These are phyloP conservation scores for Metarhizium guizhouense DNA, from an alignment of 2,329 filamentous ascomycete genomes.

Conservation along the genomic window DNA sequence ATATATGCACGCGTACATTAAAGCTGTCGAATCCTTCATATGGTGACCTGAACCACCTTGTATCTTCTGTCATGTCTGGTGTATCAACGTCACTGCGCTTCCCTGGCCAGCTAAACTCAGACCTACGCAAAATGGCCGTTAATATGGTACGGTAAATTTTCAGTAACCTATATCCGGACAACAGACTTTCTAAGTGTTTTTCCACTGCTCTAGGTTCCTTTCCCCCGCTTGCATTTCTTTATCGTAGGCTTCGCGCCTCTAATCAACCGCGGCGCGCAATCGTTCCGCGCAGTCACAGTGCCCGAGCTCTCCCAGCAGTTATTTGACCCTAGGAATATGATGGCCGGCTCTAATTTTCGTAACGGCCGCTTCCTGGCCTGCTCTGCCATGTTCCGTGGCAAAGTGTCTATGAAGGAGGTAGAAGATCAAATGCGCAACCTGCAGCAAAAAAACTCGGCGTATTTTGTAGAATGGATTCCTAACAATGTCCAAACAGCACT, in stretches of 20 bases:
- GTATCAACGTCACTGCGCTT: constrained; percentile 98
- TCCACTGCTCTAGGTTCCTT: constrained; percentile 50
- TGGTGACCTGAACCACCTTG: constrained; percentile 98
- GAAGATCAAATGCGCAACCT: constrained; percentile 99
- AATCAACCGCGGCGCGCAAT: constrained; percentile 75
- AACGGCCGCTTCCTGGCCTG: constrained; percentile 34
- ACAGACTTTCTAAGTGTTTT: no score
- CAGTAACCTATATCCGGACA: no score
- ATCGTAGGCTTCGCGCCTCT: constrained; percentile 99
- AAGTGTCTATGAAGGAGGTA: constrained; percentile 99
- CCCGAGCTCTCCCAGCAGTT: constrained; percentile 99
- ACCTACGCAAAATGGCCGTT: constrained; percentile 97
- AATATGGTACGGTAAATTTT: constrained; percentile 61
- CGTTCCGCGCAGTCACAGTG: constrained; percentile 95
- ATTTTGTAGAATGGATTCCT: constrained; percentile 99
- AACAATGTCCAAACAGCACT: constrained; percentile 99
- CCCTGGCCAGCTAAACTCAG: constrained; percentile 99
- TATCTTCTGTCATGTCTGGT: constrained; percentile 99
- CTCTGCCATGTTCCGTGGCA: constrained; percentile 48
- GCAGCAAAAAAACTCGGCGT: constrained; percentile 98
- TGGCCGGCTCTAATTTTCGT: constrained; percentile 67
- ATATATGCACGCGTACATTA: constrained; percentile 99
- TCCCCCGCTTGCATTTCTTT: constrained; percentile 99
- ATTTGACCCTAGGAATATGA: constrained; percentile 99
- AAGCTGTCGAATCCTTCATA: constrained; percentile 99